Percentiles rank a stretch among this genome's conserved stretches.
phyloP scores from a whole-genome alignment of 352 stramenopile genomes.

The Globisporangium acanthophoron region DNA sequence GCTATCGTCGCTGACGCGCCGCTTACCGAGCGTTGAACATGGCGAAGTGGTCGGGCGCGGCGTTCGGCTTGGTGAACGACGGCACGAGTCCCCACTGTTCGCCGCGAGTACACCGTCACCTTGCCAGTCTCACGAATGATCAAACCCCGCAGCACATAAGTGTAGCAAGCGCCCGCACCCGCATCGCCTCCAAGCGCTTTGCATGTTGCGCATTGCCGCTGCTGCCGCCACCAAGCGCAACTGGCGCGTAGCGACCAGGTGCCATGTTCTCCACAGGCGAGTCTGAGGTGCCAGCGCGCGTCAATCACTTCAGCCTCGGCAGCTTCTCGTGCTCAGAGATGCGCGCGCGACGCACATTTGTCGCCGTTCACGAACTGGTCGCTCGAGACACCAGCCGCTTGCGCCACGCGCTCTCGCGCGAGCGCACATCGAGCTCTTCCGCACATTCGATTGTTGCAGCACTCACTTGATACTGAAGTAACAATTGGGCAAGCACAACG shows the following conservation, averaged over 20 bases:
- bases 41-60: constrained; percentile 76
- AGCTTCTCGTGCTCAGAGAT: neutral
- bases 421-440: constrained; percentile 62
- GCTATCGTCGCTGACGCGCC: neutral
- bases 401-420: constrained; percentile 38
- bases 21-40: constrained; percentile 83
- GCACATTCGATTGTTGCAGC: constrained; percentile 39
- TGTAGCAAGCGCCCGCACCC: constrained; percentile 21
- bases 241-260: constrained; percentile 54
- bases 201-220: constrained; percentile 10
- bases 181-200: constrained; percentile 57
- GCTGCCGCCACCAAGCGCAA: constrained; percentile 15
- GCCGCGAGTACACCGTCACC: neutral
- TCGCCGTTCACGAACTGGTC: constrained; percentile 59
- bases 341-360: constrained; percentile 48
- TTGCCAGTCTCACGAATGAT: neutral
- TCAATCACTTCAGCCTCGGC: neutral
- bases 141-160: neutral
- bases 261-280: constrained; percentile 75
- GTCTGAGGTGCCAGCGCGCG: constrained; percentile 23
- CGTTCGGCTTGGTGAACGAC: constrained; percentile 73
- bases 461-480: neutral
- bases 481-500: too few relatives aligned
- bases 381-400: constrained; percentile 34
- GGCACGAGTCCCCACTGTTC: constrained; percentile 74